Percentiles rank a stretch among this genome's conserved stretches.
Conservation (phyloP, 805 yeast genomes). For the Diddensiella santjacobensis region DNA sequence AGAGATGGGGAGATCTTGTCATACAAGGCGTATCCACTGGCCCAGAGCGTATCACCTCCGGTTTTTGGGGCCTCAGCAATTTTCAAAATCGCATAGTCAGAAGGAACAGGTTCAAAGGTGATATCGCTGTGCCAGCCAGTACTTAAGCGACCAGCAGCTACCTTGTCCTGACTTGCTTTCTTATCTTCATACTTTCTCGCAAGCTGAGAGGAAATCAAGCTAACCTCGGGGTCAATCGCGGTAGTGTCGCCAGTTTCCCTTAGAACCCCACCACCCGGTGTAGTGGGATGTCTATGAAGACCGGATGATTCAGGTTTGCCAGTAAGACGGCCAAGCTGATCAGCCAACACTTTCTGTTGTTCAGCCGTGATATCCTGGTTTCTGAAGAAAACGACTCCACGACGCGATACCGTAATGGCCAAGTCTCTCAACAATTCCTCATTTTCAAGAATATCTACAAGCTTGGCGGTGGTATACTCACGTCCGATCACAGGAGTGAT, state of each 20-base stretch:
- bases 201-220: constrained; percentile 25
- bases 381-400: constrained; percentile 51
- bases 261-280: constrained; percentile 31
- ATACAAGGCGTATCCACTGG: constrained; percentile 52
- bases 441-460: constrained; percentile 27
- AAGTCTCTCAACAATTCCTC: constrained; percentile 38
- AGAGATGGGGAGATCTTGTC: constrained; percentile 49
- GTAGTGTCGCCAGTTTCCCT: constrained; percentile 12
- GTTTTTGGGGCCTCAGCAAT: constrained; percentile 56
- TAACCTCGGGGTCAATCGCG: constrained; percentile 30
- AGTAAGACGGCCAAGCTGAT: constrained; percentile 28
- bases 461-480: constrained; percentile 28
- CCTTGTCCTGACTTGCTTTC: constrained; percentile 34
- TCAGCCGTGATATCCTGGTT: constrained; percentile 37
- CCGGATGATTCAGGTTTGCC: constrained; percentile 30
- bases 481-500: constrained; percentile 33
- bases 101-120: constrained; percentile 71
- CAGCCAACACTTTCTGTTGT: constrained; percentile 28
- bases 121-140: constrained; percentile 71
- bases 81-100: constrained; percentile 65
- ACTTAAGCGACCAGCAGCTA: constrained; percentile 11
- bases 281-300: constrained; percentile 34
- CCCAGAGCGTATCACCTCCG: constrained; percentile 56
- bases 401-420: constrained; percentile 45
- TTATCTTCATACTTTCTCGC: constrained; percentile 20